Evolutionary conservation across 2,329 filamentous ascomycete species (phyloP), one percentile per base, ranked within the genome.

Genomic region (Berkeleyomyces rouxiae): DNA sequence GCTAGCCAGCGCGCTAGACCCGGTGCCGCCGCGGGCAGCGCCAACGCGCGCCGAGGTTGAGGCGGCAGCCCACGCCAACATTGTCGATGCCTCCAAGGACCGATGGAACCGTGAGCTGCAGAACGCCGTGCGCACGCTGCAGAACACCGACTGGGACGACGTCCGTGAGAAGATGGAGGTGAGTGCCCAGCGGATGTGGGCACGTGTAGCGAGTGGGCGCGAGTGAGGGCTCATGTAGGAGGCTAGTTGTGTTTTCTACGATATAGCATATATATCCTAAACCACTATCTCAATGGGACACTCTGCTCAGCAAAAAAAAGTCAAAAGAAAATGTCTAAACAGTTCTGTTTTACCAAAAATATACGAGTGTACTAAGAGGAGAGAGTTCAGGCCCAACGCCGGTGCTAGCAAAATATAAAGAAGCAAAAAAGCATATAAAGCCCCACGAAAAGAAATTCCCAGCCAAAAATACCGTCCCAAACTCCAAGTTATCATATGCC

Each of bases 51-150:
- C 77, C 51, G 78, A 82, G 68, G 71, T 76, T 46, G 76, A 78
- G 57, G 75, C 76, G 44, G 73, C 79, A 60, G 76, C 81, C 67
- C 76, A 79, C 66, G 77, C 79, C 37, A 77, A 78, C 58, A 74
- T 87, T 59, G 70, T 83, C 61, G 86, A 90, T 70, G 76, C 82
- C 43, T 78, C 85, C 68, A 92, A 92, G 76, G 85, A 88, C 69
- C 77, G 82, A 65, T 92, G 88, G 88, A 92, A 93, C 72, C 73
- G 79, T 59, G 87, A 92, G 72, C 73, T 92, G 43, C 80, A 86
- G 71, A 77, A 78, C 65, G 78, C 85, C 60, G 85, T 87, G 62
- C 78, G 77, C 64, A 85, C 82, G 78, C 80, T 82, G 63, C 82
- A 90, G 73, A 78, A 74, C 42, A 83, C 80, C 65, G 81, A 87